Evolutionary conservation across 805 yeast genomes (phyloP).

Genomic region (Candida piceae): DNA sequence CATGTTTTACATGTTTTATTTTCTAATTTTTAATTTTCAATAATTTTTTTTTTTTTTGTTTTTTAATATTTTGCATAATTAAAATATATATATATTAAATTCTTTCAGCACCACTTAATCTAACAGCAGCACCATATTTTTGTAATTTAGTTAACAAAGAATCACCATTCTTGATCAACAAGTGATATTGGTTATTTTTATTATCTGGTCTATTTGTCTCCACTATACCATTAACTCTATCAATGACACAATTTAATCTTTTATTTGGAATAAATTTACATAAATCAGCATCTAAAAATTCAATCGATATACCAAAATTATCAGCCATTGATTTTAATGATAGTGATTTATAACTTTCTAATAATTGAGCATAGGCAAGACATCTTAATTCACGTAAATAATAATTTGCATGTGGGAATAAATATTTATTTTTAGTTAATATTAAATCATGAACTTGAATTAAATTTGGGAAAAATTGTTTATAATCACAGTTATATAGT

Average conservation of each 20-base stretch:
- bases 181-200: constrained; percentile 90
- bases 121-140: constrained; percentile 95
- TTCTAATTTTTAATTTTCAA: too few relatives aligned
- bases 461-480: constrained; percentile 68
- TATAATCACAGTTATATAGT: constrained; percentile 83
- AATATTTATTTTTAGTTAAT: constrained; percentile 58
- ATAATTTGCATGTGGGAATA: constrained; percentile 73
- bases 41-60: too few relatives aligned
- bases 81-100: constrained; percentile 34
- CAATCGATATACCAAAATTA: constrained; percentile 84
- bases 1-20: too few relatives aligned
- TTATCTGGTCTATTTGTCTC: constrained; percentile 96
- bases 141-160: constrained; percentile 87
- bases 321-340: constrained; percentile 91
- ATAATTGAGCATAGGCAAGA: constrained; percentile 87
- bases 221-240: constrained; percentile 89
- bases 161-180: constrained; percentile 88
- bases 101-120: constrained; percentile 86
- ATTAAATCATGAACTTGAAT: constrained; percentile 73
- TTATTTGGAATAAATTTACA: constrained; percentile 90
- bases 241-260: constrained; percentile 92
- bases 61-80: too few relatives aligned
- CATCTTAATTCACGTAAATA: constrained; percentile 91
- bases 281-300: constrained; percentile 81
- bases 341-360: constrained; percentile 90